phyloP scores from a whole-genome alignment of 2,329 filamentous ascomycete species.

The Fusarium floridanum region DNA sequence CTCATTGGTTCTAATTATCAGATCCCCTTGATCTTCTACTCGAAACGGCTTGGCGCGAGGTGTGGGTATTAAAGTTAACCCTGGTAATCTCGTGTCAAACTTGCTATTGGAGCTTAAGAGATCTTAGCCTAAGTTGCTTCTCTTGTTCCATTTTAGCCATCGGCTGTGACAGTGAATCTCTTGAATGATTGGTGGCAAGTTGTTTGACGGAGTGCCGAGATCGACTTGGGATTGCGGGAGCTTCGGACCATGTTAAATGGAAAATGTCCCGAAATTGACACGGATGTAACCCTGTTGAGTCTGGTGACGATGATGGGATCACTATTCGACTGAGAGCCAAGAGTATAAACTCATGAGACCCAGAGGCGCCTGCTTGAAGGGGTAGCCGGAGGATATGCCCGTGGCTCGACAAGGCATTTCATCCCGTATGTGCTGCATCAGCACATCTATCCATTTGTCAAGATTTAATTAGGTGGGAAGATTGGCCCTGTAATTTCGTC shows the following conservation, averaged over 20 bases:
- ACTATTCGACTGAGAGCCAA: background rate
- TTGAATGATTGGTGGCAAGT: background rate
- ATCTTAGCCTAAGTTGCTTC: background rate
- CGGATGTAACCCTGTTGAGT: background rate
- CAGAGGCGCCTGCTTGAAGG: background rate
- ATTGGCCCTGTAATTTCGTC: background rate
- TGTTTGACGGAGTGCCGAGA: background rate
- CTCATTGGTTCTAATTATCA: background rate
- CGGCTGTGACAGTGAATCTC: background rate
- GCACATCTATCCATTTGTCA: background rate
- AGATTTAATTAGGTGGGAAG: background rate
- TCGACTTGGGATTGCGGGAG: background rate
- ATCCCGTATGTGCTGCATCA: background rate
- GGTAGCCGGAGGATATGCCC: background rate
- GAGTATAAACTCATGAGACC: background rate
- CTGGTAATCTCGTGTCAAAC: constrained; percentile 6
- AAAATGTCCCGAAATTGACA: background rate
- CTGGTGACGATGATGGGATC: background rate
- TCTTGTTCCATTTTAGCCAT: background rate
- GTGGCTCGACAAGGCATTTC: background rate
- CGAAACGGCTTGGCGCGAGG: background rate
- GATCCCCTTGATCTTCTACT: background rate
- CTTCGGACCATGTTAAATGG: background rate
- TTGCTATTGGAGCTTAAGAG: background rate
- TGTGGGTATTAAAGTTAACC: constrained; percentile 4